phyloP scores from a whole-genome alignment of 495 filamentous ascomycete species.

The Penicillium turbatum region DNA sequence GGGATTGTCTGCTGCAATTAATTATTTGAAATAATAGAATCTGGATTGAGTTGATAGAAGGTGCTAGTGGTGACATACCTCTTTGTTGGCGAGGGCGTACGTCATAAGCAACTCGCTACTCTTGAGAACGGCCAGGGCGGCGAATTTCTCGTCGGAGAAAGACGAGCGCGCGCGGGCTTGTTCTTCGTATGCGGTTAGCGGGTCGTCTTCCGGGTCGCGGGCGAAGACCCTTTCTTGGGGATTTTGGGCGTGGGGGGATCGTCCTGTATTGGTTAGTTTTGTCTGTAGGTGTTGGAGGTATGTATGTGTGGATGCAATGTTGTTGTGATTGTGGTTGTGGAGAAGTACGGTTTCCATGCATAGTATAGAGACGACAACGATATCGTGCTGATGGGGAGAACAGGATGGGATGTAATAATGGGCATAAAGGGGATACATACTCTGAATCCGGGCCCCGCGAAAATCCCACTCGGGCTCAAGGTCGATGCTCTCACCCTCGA shows the following conservation, averaged over 20 bases:
- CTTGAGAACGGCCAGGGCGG: conserved; percentile 32
- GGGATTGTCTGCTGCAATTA: conserved; percentile 30
- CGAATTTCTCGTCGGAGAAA: conserved; percentile 35
- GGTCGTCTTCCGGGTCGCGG: not conserved
- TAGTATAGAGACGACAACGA: no score
- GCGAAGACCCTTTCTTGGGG: conserved; percentile 1
- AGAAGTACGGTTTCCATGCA: not conserved
- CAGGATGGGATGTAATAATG: not conserved
- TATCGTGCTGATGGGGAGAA: not conserved
- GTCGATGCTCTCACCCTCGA: no score
- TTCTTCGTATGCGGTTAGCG: conserved; percentile 1
- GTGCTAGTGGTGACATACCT: no score
- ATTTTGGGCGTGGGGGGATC: not conserved
- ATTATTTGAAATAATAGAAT: no score
- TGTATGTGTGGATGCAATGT: not conserved
- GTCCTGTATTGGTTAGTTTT: conserved; percentile 2
- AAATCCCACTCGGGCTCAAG: no score
- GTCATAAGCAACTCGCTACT: conserved; percentile 35
- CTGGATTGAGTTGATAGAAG: no score
- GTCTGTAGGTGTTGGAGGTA: no score
- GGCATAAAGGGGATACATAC: not conserved
- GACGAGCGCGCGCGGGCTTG: conserved; percentile 6
- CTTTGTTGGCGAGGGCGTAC: conserved; percentile 30
- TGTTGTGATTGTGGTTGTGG: not conserved
- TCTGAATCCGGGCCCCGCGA: no score